Conservation (phyloP, 1,284 basidiomycete genomes). For the Ceratobasidium sp. region DNA sequence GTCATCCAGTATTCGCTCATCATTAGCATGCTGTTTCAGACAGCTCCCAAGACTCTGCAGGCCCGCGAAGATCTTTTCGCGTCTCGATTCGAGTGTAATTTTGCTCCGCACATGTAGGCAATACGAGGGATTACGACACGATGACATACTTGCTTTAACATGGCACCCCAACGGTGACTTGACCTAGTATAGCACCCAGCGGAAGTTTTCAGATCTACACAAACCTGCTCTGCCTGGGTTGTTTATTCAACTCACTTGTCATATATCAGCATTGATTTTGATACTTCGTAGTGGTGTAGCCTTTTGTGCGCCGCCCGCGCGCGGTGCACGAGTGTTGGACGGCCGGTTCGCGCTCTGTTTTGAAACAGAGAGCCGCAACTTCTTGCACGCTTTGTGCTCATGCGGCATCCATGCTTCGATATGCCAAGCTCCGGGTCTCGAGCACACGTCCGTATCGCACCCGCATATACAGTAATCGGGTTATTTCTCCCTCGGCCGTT, state of each 20-base stretch:
- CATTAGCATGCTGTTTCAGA: too few relatives aligned
- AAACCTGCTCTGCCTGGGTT: neutral
- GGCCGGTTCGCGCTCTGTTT: neutral
- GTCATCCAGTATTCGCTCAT: too few relatives aligned
- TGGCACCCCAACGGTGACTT: too few relatives aligned
- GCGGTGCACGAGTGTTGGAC: too few relatives aligned
- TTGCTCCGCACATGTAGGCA: too few relatives aligned
- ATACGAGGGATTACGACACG: too few relatives aligned
- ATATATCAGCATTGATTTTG: neutral
- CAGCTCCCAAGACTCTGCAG: too few relatives aligned
- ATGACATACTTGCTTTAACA: too few relatives aligned
- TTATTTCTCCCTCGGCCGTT: neutral
- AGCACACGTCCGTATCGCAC: neutral
- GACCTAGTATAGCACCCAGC: too few relatives aligned
- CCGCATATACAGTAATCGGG: neutral
- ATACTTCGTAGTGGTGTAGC: neutral
- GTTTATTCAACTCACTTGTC: neutral
- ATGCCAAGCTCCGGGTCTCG: neutral
- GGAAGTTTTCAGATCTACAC: too few relatives aligned
- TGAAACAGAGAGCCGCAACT: slow-evolving; percentile 1
- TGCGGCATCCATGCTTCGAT: neutral
- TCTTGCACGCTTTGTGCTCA: slow-evolving; percentile 3
- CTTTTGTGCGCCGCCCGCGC: neutral
- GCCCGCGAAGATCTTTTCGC: too few relatives aligned
- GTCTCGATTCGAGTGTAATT: too few relatives aligned